Conservation (phyloP, 148 eudicot species). For the Vaccinium vitisidaea region DNA sequence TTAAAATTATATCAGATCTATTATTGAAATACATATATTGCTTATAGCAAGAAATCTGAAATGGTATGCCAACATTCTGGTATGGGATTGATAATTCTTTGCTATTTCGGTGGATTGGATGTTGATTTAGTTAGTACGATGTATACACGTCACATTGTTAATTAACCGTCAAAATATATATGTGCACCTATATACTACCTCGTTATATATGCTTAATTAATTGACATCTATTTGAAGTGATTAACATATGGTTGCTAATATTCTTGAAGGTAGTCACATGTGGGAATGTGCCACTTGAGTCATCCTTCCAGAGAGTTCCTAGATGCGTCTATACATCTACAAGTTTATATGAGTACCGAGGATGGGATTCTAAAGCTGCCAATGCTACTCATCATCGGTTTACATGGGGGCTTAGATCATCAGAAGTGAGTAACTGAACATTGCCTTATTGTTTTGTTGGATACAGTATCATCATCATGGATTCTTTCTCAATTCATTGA, state of each 20-base stretch:
- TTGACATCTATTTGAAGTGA: neutral
- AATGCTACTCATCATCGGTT: constrained; percentile 81
- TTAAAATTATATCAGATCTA: neutral
- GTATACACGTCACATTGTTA: neutral
- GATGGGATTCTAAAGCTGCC: constrained; percentile 84
- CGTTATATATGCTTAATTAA: neutral
- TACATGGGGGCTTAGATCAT: constrained; percentile 86
- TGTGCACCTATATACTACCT: neutral
- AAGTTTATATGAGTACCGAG: constrained; percentile 77
- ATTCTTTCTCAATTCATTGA: neutral
- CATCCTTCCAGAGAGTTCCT: constrained; percentile 83
- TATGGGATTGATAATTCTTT: neutral
- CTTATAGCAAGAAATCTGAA: neutral
- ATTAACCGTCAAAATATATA: neutral
- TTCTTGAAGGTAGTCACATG: constrained; percentile 80
- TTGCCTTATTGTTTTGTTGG: neutral
- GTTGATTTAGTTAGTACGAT: neutral
- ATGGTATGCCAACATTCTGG: neutral
- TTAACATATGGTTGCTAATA: neutral
- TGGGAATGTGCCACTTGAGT: constrained; percentile 90
- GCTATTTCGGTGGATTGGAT: neutral
- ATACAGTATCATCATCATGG: neutral
- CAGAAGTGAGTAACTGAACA: constrained; percentile 56
- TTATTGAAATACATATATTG: neutral
- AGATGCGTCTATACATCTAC: constrained; percentile 90